These are phyloP conservation scores for Miscanthus sacchariflorus DNA, from an alignment of 202 grass and related monocot species.

Conservation along the genomic window DNA sequence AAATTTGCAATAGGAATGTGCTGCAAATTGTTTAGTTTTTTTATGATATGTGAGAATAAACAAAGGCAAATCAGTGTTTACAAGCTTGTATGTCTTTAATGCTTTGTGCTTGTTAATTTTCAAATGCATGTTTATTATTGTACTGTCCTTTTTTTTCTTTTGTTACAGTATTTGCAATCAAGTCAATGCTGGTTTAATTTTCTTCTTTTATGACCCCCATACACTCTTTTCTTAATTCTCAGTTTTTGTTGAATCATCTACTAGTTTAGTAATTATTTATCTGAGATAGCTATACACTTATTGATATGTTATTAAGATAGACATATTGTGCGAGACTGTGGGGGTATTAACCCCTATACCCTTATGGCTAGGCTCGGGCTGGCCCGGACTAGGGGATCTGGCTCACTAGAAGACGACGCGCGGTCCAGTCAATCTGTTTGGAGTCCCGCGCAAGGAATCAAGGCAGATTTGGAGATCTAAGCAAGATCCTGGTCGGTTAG, in stretches of 20 bases:
- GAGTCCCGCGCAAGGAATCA: too few relatives aligned
- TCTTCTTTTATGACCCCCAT: not conserved
- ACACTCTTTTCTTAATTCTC: not conserved
- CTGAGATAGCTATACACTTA: not conserved
- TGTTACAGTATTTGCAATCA: not conserved
- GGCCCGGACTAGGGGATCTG: too few relatives aligned
- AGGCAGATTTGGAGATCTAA: too few relatives aligned
- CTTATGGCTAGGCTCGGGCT: too few relatives aligned
- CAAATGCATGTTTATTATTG: constrained; percentile 7
- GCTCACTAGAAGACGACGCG: too few relatives aligned
- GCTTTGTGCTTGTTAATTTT: constrained; percentile 10
- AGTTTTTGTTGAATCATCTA: not conserved
- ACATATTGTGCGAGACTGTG: not conserved
- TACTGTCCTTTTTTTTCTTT: not conserved
- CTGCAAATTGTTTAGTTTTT: not conserved
- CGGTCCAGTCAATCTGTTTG: too few relatives aligned
- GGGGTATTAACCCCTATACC: too few relatives aligned
- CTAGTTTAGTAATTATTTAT: not conserved
- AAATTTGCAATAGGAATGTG: not conserved
- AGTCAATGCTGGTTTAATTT: not conserved
- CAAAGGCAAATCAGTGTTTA: not conserved
- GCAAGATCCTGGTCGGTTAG: too few relatives aligned
- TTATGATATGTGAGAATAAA: not conserved
- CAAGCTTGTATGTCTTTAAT: not conserved
- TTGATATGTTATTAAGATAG: not conserved